phyloP scores from a whole-genome alignment of 371 early-diverging fungal species.

The Mortierella sp. region DNA sequence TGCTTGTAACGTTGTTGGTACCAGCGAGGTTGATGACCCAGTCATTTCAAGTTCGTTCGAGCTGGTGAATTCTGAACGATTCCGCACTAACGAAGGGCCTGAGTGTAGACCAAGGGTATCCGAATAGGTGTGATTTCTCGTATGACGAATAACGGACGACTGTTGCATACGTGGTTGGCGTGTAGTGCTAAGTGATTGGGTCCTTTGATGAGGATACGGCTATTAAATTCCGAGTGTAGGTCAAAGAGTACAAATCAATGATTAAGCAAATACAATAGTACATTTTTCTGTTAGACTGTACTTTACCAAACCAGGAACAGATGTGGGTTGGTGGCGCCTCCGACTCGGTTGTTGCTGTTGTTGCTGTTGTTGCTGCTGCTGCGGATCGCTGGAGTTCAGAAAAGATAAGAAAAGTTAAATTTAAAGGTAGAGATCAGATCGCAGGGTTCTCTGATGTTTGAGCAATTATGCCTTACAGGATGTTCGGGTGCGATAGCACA shows the following conservation, averaged over 20 bases:
- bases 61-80: conserved; percentile 8
- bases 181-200: conserved; percentile 31
- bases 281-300: neutral
- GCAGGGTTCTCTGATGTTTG: too few relatives aligned
- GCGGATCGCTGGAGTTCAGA: neutral
- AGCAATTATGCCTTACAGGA: neutral
- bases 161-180: conserved; percentile 33
- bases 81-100: neutral
- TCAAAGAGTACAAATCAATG: neutral
- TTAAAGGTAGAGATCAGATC: neutral
- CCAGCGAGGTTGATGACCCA: neutral
- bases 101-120: conserved; percentile 11
- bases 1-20: neutral
- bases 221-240: neutral
- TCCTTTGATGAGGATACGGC: conserved; percentile 50
- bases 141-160: conserved; percentile 45
- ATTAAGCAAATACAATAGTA: neutral
- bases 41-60: conserved; percentile 5
- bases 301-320: conserved; percentile 34
- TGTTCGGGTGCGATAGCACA: neutral
- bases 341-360: conserved; percentile 24
- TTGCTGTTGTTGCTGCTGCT: neutral
- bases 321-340: conserved; percentile 26
- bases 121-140: conserved; percentile 37
- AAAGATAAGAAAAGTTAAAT: neutral